Evolutionary conservation across 139 green algal species (phyloP).

Genomic region (Chlorella sp.): DNA sequence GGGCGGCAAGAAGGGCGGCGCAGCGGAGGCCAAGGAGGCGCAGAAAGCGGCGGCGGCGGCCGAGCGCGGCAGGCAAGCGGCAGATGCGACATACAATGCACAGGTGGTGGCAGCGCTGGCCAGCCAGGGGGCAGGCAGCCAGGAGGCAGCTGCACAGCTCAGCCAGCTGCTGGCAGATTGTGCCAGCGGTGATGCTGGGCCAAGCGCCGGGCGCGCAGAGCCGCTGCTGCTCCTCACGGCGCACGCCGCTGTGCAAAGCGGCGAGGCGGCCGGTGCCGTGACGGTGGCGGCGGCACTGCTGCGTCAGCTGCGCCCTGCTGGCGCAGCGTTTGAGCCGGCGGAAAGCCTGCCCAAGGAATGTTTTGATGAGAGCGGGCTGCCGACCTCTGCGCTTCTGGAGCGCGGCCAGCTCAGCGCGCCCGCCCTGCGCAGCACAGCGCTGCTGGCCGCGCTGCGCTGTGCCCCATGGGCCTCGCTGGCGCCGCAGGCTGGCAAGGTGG

Average conservation of each 20-base stretch:
- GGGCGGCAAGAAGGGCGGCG: slow-evolving; percentile 1
- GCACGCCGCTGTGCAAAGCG: slow-evolving; percentile 7
- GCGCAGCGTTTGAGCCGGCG: not conserved
- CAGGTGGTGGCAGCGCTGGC: slow-evolving; percentile 20
- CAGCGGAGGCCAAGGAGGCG: not conserved
- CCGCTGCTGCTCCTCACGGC: slow-evolving; percentile 26
- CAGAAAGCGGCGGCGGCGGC: not conserved
- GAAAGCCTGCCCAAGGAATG: not conserved
- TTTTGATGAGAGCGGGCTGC: slow-evolving; percentile 18
- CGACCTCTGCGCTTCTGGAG: not conserved
- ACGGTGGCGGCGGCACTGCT: not conserved
- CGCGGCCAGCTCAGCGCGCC: not conserved
- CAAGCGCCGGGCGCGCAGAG: not conserved
- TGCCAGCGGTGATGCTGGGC: not conserved
- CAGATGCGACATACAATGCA: slow-evolving; percentile 17
- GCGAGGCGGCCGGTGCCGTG: not conserved
- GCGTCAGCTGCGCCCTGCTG: not conserved
- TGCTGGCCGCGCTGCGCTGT: not conserved
- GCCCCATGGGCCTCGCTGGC: slow-evolving; percentile 2
- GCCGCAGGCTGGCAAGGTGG: not conserved
- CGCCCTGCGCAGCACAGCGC: not conserved
- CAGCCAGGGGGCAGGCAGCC: not conserved
- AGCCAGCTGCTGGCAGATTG: not conserved
- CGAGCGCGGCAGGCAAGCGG: not conserved
- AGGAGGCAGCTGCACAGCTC: not conserved